phyloP scores from a whole-genome alignment of 331 rosid genomes.

The Malus hybrid region DNA sequence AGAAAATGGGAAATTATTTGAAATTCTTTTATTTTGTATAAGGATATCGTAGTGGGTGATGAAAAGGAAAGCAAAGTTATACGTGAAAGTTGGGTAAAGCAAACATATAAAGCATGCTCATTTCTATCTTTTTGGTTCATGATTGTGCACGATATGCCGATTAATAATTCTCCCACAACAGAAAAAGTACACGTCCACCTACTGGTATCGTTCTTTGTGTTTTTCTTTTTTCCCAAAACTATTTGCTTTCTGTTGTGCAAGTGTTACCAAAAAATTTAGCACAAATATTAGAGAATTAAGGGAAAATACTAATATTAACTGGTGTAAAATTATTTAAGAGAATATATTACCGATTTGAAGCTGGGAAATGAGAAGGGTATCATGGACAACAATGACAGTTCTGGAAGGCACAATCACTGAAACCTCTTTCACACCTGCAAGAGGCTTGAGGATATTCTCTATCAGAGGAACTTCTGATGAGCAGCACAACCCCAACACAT shows the following conservation, averaged over 20 bases:
- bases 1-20: neutral
- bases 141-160: neutral
- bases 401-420: conserved; percentile 64
- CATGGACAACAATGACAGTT: conserved; percentile 83
- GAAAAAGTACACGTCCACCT: neutral
- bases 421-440: conserved; percentile 61
- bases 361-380: conserved; percentile 53
- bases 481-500: conserved; percentile 84
- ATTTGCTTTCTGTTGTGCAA: neutral
- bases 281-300: neutral
- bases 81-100: too few species aligned
- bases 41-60: neutral
- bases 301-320: neutral
- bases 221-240: neutral
- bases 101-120: too few species aligned
- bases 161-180: neutral
- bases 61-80: neutral
- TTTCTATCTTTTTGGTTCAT: neutral
- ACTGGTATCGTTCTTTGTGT: neutral
- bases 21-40: too few species aligned
- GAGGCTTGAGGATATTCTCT: conserved; percentile 58
- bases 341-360: conserved; percentile 60
- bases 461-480: conserved; percentile 74
- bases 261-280: neutral
- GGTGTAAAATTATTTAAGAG: neutral